Percentiles rank a stretch among this genome's conserved stretches.
phyloP scores from a whole-genome alignment of 2,329 filamentous ascomycete genomes.

The Colletotrichum costaricense region DNA sequence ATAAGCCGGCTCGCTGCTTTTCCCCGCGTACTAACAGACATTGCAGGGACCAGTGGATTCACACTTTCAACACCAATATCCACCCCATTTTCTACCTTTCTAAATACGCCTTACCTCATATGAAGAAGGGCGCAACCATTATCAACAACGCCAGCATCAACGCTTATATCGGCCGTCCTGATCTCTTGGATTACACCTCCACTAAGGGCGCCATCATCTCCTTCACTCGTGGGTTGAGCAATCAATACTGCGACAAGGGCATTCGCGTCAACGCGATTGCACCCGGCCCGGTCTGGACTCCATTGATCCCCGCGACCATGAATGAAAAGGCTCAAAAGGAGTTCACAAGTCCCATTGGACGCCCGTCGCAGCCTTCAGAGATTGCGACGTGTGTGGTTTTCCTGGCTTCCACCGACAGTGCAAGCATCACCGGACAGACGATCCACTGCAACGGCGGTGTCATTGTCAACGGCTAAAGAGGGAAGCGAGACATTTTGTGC shows the following conservation, averaged over 20 bases:
- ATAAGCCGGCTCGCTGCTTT: constrained; percentile 14
- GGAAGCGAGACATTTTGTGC: background rate
- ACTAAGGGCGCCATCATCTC: constrained; percentile 83
- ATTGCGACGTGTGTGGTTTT: constrained; percentile 87
- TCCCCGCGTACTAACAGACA: background rate
- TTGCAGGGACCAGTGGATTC: constrained; percentile 75
- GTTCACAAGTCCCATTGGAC: constrained; percentile 80
- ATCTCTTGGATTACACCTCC: constrained; percentile 84
- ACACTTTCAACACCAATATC: constrained; percentile 87
- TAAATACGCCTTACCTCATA: constrained; percentile 81
- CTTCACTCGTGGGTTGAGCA: constrained; percentile 82
- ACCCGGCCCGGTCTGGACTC: constrained; percentile 84
- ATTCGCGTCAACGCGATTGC: constrained; percentile 83
- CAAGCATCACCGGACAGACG: constrained; percentile 78
- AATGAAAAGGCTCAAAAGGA: constrained; percentile 75
- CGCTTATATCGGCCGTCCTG: constrained; percentile 82
- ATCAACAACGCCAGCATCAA: constrained; percentile 91
- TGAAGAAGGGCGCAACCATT: constrained; percentile 79
- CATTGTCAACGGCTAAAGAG: constrained; percentile 58
- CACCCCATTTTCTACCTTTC: constrained; percentile 84
- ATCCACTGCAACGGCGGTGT: constrained; percentile 65
- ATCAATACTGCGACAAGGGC: constrained; percentile 77
- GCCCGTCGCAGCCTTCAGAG: constrained; percentile 83
- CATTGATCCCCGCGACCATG: constrained; percentile 81
- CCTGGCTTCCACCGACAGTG: constrained; percentile 79